Evolutionary conservation across 2,329 filamentous ascomycete species (phyloP), one percentile per base, ranked within the genome.

Genomic region (Cadophora sp.): DNA sequence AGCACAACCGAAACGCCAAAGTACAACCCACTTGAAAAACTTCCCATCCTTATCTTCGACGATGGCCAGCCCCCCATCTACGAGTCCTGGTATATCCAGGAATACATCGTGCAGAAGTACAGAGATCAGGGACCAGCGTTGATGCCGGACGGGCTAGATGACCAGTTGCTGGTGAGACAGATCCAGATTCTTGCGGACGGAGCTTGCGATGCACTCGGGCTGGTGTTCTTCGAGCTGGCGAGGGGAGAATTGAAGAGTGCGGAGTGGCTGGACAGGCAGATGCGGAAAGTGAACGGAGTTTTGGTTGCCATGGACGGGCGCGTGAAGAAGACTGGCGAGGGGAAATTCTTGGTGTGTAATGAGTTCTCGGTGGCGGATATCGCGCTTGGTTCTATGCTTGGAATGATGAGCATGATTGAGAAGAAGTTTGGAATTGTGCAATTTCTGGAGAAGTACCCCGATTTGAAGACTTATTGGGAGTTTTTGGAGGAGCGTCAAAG

Each of bases 1-100:
- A 59, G 53, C 19, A 56, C 61, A 3, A 71, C 69, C 19, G 63
- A 68, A 31, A 71, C 66, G 14, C 69, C 69, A 40, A 65, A 67
- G 29, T 71, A 71, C 61, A 68, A 71, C 24, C 69, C 69, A 1
- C 34, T 68, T 11, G 69, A 71, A 34, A 71, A 71, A 27, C 64
- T 71, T 2, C 69, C 66, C 3, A 67, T 71, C 22, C 61, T 70
- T n/a, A 62, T 70, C 37, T 68, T 70, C 64, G 64, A 68, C 56
- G 66, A 70, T 56, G 66, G 64, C 12, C 46, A 48, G 16, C 51
- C 64, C 5, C 69, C 69, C 3, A 67, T 70, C 22, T 70, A 70
- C 37, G 69, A 68, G 31, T 67, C 64, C 6, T 68, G 68, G 68
- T 70, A 64, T 29, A 68, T 70, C 53, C 68, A 70, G 59, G 68